phyloP scores from a whole-genome alignment of 371 early-diverging fungal genomes.

The Lichtheimia ramosa region DNA sequence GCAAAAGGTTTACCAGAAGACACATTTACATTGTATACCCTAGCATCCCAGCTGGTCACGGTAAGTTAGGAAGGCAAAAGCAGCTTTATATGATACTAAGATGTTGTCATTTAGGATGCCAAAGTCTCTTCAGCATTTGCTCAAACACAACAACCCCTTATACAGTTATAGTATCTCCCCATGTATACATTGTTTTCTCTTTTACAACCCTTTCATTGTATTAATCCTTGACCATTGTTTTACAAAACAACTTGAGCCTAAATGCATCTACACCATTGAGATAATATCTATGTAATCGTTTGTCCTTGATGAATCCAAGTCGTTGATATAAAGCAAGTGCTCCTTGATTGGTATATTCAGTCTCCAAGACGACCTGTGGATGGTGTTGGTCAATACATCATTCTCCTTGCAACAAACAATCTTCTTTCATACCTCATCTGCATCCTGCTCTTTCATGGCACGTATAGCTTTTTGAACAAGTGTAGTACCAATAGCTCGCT shows the following conservation, averaged over 20 bases:
- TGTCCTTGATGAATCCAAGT: conserved; percentile 94
- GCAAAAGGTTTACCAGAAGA: conserved; percentile 29
- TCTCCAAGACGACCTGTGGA: conserved; percentile 81
- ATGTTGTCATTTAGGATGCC: too few relatives aligned
- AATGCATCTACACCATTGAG: conserved; percentile 94
- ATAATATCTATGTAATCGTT: conserved; percentile 89
- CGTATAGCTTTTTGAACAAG: conserved; percentile 75
- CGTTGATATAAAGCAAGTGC: conserved; percentile 88
- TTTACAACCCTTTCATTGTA: background rate
- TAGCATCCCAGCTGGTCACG: conserved; percentile 30
- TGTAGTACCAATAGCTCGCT: conserved; percentile 76
- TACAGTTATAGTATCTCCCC: background rate
- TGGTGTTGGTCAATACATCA: background rate
- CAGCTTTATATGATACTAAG: too few relatives aligned
- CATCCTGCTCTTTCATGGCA: conserved; percentile 74
- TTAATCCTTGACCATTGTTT: conserved; percentile 36
- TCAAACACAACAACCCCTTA: background rate
- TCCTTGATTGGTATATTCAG: conserved; percentile 86
- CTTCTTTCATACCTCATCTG: conserved; percentile 79
- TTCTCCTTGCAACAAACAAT: background rate
- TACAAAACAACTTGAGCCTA: conserved; percentile 77
- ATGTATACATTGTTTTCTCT: background rate
- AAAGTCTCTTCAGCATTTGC: too few relatives aligned
- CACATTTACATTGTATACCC: conserved; percentile 36
- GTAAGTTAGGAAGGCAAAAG: conserved; percentile 11